phyloP scores from a whole-genome alignment of 1,139 yeast species.

The Debaryomyces fabryi region DNA sequence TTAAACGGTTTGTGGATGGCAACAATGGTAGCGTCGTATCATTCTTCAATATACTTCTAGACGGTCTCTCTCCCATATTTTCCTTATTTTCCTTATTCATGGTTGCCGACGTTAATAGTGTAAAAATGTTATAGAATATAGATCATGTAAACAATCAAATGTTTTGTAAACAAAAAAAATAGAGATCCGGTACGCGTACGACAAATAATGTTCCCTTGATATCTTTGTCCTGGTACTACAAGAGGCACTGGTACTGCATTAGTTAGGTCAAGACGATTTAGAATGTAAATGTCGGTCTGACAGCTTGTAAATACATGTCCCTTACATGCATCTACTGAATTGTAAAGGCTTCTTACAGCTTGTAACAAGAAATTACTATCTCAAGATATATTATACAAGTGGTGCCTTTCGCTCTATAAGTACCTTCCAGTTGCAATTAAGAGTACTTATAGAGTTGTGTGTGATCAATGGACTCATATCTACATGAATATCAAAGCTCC shows the following conservation, averaged over 20 bases:
- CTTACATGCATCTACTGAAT: no score
- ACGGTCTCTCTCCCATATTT: conserved; percentile 14
- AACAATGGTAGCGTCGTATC: conserved; percentile 29
- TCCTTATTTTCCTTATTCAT: conserved; percentile 11
- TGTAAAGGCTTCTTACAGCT: no score
- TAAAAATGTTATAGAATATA: not conserved
- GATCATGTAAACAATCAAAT: conserved; percentile 1
- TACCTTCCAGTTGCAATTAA: no score
- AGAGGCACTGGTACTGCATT: not conserved
- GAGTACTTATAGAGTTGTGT: no score
- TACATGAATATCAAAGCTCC: no score
- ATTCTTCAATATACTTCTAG: conserved; percentile 29
- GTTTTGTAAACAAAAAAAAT: conserved; percentile 6
- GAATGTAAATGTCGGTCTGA: not conserved
- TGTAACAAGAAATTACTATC: no score
- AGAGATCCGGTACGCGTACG: not conserved
- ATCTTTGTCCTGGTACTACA: not conserved
- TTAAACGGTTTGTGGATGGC: conserved; percentile 13
- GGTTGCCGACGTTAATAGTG: not conserved
- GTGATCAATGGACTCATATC: no score
- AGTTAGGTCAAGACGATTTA: not conserved
- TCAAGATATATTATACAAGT: no score
- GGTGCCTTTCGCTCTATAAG: no score
- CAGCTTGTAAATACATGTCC: no score
- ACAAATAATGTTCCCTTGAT: not conserved